Evolutionary conservation across 176 grass and related monocot species (phyloP).

Genomic region (Urochloa ruziziensis): DNA sequence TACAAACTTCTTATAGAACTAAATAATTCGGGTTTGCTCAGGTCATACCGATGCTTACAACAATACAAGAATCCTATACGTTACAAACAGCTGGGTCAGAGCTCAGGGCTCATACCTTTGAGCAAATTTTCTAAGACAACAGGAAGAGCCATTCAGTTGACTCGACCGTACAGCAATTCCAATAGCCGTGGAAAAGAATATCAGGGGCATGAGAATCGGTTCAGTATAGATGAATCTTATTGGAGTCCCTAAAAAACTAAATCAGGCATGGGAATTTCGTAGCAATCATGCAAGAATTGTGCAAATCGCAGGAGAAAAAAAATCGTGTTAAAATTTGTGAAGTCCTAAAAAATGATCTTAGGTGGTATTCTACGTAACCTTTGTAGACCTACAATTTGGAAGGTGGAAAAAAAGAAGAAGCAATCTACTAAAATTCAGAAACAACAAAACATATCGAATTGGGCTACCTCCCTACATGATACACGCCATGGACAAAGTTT

Average conservation of each 20-base stretch:
- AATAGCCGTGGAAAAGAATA: constrained; percentile 18
- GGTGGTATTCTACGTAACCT: background rate
- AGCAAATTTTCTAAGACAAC: constrained; percentile 22
- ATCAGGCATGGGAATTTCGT: background rate
- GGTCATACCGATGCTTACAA: constrained; percentile 13
- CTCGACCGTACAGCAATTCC: constrained; percentile 20
- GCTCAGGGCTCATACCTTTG: constrained; percentile 1
- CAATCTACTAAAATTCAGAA: background rate
- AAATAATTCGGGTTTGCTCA: constrained; percentile 16
- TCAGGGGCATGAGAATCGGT: constrained; percentile 1
- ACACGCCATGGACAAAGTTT: background rate
- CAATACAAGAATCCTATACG: background rate
- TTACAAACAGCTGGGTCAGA: constrained; percentile 9
- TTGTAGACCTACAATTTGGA: background rate
- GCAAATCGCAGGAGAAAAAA: background rate
- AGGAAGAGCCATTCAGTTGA: constrained; percentile 33
- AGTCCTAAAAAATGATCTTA: background rate
- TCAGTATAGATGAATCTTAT: background rate
- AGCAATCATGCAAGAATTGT: background rate
- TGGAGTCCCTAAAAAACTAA: background rate
- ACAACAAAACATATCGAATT: background rate
- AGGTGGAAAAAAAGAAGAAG: background rate
- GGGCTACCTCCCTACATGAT: background rate
- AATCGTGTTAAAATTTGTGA: background rate
- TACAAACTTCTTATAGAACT: background rate